Evolutionary conservation across 768 basidiomycete genomes (phyloP).

Genomic region (Lactarius akahatsu): DNA sequence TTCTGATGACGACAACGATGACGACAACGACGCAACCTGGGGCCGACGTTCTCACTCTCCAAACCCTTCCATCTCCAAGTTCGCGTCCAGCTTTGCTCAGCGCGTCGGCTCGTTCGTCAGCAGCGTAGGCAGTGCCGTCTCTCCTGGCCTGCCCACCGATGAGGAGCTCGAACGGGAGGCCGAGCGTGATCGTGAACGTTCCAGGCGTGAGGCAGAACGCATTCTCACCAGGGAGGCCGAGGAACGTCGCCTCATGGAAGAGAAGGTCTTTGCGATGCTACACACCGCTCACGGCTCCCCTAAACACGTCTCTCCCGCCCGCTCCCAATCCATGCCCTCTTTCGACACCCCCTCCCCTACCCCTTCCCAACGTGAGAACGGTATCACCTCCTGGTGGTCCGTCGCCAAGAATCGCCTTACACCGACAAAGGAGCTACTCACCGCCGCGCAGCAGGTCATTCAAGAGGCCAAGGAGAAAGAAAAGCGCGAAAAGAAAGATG

Average conservation of each 20-base stretch:
- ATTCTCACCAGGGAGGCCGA: conserved; percentile 72
- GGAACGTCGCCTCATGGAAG: conserved; percentile 66
- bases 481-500: conserved; percentile 44
- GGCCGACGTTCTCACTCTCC: conserved; percentile 57
- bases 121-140: conserved; percentile 41
- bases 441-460: conserved; percentile 82
- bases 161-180: conserved; percentile 83
- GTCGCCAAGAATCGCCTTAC: conserved; percentile 73
- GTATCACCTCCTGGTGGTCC: conserved; percentile 57
- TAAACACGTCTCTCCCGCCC: conserved; percentile 57
- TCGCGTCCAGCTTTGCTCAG: conserved; percentile 74
- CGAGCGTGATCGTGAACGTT: conserved; percentile 70
- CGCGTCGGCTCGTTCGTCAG: conserved; percentile 66
- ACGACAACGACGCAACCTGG: conserved; percentile 41
- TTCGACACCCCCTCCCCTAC: conserved; percentile 52
- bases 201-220: conserved; percentile 72
- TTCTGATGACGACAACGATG: conserved; percentile 46
- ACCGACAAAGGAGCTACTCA: conserved; percentile 75
- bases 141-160: conserved; percentile 54
- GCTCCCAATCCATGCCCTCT: conserved; percentile 50
- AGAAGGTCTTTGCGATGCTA: conserved; percentile 76
- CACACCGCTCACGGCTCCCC: conserved; percentile 41
- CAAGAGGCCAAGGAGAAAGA: conserved; percentile 68
- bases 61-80: conserved; percentile 66
- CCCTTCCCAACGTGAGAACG: conserved; percentile 59